Conservation (phyloP, 2,329 filamentous ascomycete species). For the Hymenotorrendiella dingleyae region DNA sequence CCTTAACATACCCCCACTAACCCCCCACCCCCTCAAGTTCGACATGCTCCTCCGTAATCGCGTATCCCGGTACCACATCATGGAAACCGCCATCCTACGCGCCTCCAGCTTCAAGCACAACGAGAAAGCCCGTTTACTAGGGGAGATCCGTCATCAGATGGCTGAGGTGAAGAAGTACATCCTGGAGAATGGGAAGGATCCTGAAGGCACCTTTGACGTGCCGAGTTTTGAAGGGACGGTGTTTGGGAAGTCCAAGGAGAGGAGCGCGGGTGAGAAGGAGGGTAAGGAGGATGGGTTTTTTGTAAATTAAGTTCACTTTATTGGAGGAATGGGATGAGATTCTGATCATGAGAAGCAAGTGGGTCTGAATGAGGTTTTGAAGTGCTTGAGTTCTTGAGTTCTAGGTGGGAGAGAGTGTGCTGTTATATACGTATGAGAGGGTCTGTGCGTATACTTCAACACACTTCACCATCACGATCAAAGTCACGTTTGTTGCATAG, state of each 20-base stretch:
- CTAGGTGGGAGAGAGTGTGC: no score
- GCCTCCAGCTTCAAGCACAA: slow-evolving; percentile 43
- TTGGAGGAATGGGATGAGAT: no score
- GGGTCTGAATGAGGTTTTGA: no score
- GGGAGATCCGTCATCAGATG: slow-evolving; percentile 44
- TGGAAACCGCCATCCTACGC: slow-evolving; percentile 45
- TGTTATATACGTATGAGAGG: no score
- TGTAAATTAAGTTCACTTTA: no score
- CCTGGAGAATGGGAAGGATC: slow-evolving; percentile 44
- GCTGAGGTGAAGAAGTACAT: slow-evolving; percentile 48
- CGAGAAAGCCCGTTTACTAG: slow-evolving; percentile 55
- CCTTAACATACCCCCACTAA: no score
- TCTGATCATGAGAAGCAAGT: no score
- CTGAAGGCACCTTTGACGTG: slow-evolving; percentile 45
- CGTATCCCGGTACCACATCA: slow-evolving; percentile 55
- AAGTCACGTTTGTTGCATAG: no score
- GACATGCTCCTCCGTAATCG: slow-evolving; percentile 63
- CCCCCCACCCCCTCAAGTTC: no score
- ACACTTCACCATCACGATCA: no score
- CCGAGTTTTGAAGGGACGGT: slow-evolving; percentile 36
- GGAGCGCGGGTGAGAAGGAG: slow-evolving; percentile 6
- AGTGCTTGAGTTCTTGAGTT: no score
- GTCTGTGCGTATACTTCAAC: no score
- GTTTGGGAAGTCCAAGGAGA: slow-evolving; percentile 15
- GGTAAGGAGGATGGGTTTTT: slow-evolving; percentile 28